phyloP scores from a whole-genome alignment of 2,329 filamentous ascomycete species.

The Bipolaris oryzae region DNA sequence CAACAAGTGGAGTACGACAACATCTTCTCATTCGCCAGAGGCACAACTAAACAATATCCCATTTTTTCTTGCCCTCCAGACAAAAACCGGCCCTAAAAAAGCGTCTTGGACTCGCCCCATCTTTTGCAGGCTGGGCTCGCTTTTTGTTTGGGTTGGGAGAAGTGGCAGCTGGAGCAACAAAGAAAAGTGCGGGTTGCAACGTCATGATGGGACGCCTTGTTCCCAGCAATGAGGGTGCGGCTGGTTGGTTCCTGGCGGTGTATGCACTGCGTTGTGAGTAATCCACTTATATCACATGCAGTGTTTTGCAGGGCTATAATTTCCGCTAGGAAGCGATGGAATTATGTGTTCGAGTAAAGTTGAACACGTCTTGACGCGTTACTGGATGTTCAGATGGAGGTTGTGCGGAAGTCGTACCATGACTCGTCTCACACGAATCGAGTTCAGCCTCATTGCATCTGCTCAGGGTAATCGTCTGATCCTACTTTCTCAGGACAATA shows the following conservation, averaged over 20 bases:
- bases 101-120: not conserved
- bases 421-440: too few species aligned
- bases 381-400: too few species aligned
- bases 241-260: conserved; percentile 11
- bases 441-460: too few species aligned
- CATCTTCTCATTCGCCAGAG: conserved; percentile 7
- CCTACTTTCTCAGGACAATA: too few species aligned
- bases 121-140: not conserved
- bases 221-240: not conserved
- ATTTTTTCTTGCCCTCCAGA: not conserved
- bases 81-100: not conserved
- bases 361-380: too few species aligned
- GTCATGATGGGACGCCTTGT: conserved; percentile 6
- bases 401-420: too few species aligned
- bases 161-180: conserved; percentile 4
- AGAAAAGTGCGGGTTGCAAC: conserved; percentile 5
- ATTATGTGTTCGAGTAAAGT: too few species aligned
- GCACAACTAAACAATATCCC: not conserved
- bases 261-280: conserved; percentile 6
- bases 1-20: conserved; percentile 5
- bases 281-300: not conserved
- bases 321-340: not conserved
- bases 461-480: too few species aligned
- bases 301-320: not conserved
- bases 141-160: not conserved